phyloP scores from a whole-genome alignment of 345 rosid species.

The Rhodamnia argentea region DNA sequence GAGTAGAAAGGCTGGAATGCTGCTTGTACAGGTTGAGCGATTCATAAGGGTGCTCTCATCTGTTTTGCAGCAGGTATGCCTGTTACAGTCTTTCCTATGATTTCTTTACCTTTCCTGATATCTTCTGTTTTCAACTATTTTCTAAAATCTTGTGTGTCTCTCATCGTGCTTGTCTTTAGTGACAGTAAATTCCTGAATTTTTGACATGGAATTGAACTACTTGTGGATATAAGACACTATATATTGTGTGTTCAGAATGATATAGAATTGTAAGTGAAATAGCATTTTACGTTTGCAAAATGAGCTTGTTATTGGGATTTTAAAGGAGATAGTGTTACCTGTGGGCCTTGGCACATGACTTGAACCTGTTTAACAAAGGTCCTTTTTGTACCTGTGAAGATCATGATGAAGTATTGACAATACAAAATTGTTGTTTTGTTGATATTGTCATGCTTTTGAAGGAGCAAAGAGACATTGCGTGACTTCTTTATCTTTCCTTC shows the following conservation, averaged over 20 bases:
- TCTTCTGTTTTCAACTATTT: not conserved
- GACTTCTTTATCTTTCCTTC: too few relatives aligned
- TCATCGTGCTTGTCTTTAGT: not conserved
- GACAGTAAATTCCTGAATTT: not conserved
- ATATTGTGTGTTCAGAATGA: not conserved
- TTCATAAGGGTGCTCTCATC: conserved; percentile 75
- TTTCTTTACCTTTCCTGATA: not conserved
- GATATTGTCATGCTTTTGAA: not conserved
- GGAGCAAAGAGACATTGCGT: too few relatives aligned
- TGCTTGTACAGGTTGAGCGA: conserved; percentile 76
- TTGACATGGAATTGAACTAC: not conserved
- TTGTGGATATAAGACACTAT: not conserved
- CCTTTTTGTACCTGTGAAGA: not conserved
- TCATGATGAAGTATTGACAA: not conserved
- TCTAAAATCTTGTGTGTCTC: not conserved
- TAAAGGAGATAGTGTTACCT: not conserved
- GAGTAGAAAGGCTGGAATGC: conserved; percentile 67
- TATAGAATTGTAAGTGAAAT: not conserved
- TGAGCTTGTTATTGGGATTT: not conserved
- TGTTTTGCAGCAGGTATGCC: conserved; percentile 71
- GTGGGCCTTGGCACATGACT: not conserved
- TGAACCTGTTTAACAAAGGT: not conserved
- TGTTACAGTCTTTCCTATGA: not conserved
- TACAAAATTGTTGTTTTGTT: not conserved
- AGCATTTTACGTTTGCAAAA: not conserved